Evolutionary conservation across 2,329 filamentous ascomycete genomes (phyloP), one percentile per base, ranked within the genome.

Genomic region (Atkinsonella hypoxylon): DNA sequence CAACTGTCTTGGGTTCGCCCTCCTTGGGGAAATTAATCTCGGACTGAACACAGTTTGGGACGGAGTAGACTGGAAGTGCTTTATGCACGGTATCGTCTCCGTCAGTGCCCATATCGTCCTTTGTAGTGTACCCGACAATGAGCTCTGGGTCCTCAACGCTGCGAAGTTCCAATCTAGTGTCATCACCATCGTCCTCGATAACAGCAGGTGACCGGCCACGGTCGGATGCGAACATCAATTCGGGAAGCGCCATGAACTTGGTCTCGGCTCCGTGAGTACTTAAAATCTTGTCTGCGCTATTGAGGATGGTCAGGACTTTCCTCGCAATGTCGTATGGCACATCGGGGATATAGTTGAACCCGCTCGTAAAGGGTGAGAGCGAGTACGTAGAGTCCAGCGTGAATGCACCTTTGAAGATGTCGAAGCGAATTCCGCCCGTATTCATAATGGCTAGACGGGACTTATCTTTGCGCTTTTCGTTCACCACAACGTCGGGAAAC

Each of bases 361-460:
- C 79, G 65, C 85, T 95, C 2, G 80, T 81, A 64, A 98, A 98
- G 0, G 93, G 93, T 9, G 87, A 94, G 30, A 97, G 77, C 39
- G 91, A 83, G 62, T 82, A 97, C 0, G 86, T 88, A 4, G 83
- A 85, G 64, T 98, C 93, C 39, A 82, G 81, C 0, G 93, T 97
- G 62, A 97, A 97, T 0, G 83, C 74, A 0, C 93, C 93, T 64
- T 91, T 82, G 74, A 96, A 95, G 54, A 98, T 87, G 65, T 98
- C 93, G 66, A 97, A 98, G 43, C 93, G 86, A 57, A 98, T 82
- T 3, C 87, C 87, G 26, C 93, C 93, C 0, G 88, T 95, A 67
- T 98, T 98, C 51, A 87, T 75, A 47, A 97, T 79, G 31, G 84
- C 82, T 11, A 97, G 69, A 7, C 80, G 77, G 10, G 89, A 76